A percentile compares a stretch with the other conserved stretches of the same genome.
These are phyloP conservation scores for Dichotomopilus funicola DNA, from an alignment of 2,329 filamentous ascomycete species.

Conservation along the genomic window DNA sequence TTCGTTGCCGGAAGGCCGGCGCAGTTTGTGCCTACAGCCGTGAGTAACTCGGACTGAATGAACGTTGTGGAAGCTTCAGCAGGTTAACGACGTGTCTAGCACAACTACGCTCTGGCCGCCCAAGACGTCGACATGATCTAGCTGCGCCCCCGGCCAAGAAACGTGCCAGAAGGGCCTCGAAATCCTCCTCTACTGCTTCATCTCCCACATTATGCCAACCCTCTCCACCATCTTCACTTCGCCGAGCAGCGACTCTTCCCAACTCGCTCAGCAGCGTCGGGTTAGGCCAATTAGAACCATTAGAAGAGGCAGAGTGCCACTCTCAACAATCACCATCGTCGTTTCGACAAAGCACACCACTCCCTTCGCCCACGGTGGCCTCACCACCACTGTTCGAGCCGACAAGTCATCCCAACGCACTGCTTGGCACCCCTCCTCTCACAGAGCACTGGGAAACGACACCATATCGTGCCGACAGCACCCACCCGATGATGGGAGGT, in stretches of 20 bases:
- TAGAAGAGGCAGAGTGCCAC: no score
- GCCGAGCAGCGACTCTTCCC: neutral
- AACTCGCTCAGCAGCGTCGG: neutral
- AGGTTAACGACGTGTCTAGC: constrained; percentile 8
- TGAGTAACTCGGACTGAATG: neutral
- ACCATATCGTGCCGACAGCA: neutral
- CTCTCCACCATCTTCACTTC: constrained; percentile 4
- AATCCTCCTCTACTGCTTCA: constrained; percentile 8
- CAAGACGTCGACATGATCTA: constrained; percentile 9
- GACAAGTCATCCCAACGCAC: neutral
- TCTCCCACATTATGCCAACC: constrained; percentile 4
- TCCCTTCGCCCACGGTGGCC: neutral
- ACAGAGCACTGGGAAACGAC: constrained; percentile 5
- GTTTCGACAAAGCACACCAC: neutral
- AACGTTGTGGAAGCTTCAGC: neutral
- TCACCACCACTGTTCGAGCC: neutral
- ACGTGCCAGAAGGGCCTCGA: constrained; percentile 8
- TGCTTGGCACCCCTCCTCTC: neutral
- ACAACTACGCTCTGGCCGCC: constrained; percentile 18
- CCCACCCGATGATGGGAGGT: neutral
- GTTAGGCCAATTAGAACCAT: no score
- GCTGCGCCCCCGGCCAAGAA: constrained; percentile 5
- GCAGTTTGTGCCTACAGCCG: constrained; percentile 21
- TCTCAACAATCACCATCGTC: neutral
- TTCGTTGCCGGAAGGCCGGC: constrained; percentile 17